Evolutionary conservation across 208 protist species (phyloP), one percentile per base, ranked within the genome.

Genomic region (Acanthamoeba castellanii): DNA sequence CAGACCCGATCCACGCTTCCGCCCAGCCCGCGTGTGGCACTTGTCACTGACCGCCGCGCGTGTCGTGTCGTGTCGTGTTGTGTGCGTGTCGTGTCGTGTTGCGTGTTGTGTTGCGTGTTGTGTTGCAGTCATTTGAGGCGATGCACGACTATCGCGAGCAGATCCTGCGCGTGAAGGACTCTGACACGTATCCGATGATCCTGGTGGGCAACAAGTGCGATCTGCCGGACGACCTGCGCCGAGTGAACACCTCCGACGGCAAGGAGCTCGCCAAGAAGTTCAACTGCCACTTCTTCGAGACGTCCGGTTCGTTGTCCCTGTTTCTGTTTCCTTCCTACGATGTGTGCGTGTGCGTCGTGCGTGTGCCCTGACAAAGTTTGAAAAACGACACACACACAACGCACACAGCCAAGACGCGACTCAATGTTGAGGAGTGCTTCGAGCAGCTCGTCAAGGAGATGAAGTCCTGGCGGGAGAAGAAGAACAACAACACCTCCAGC

Each of bases 141-240:
- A 61, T 94, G 52, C 72, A 57, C 90, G 68, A 78, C 42, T 70
- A 72, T 20, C 90, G 90, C 20, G 74, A 94, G 50, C 90, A 94
- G 74, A 94, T 94, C 61, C 74, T 81, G n/a, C 61, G 90, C 42
- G 90, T 94, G 45, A 94, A 94, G 52, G 90, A 94, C 89, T 84
- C 92, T 3, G 92, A 95, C 76, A 89, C 27, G 1, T 95, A 72
- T 34, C 97, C 97, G 20, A 96, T 98, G 93, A 95, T 98, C 18
- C 52, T 98, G 0, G 50, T 97, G 25, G 97, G 95, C 27, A 98
- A 98, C 22, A 98, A 98, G 88, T 88, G 64, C 72, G 97, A 98
- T 95, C 82, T 98, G 3, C 50, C 94, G 64, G 96, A 97, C 34
- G 22, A 76, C 30, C 42, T 97, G 50, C 94, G 97, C 89, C 0